Base-by-base conservation (phyloP, 768 basidiomycete genomes). In the Trametes cinnabarina region DNA sequence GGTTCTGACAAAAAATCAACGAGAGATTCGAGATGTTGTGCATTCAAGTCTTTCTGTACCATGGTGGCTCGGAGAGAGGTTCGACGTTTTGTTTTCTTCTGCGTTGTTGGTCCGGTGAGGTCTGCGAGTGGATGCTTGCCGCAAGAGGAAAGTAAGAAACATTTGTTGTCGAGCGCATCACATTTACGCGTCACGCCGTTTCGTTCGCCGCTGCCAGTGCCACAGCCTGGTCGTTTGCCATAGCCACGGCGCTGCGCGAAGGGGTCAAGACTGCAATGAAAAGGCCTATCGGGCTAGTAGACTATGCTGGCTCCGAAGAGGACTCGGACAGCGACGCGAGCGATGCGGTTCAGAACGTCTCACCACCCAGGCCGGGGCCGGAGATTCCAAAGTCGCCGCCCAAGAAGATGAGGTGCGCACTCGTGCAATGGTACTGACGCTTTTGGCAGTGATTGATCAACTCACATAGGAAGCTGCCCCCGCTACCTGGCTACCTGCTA, bases 401-500 rank as follows among this genome's bases (percentile, higher is more conserved):
- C 12, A 64, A 64, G 30, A 64, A 56, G 32, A 42, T 35, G 6
- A 60, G 40, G 55, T 60, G 11, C 40, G 20, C 34, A 7, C 20
- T 41, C 35, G 6, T 3, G 34, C n/a, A 40, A 1, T n/a, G n/a
- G n/a, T n/a, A n/a, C n/a, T 39, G 25, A 25, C 23, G n/a, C 40
- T 9, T 44, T 10, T 7, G 8, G 23, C 22, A 26, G 1, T 44
- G 22, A 4, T n/a, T n/a, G n/a, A n/a, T n/a, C n/a, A 11, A 26
- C 22, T 46, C 52, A 71, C n/a, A n/a, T n/a, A n/a, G 69, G 23
- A 91, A 82, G 69, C 74, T 91, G 2, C 90, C 90, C 0, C 55
- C 77, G 17, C 75, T 91, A 23, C 75, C 86, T 0, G 63, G 78
- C 17, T 76, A 77, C 34, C 68, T 92, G 46, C 66, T 73, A 2